Conservation (phyloP, 352 stramenopile species). For the Phytophthora citricola region DNA sequence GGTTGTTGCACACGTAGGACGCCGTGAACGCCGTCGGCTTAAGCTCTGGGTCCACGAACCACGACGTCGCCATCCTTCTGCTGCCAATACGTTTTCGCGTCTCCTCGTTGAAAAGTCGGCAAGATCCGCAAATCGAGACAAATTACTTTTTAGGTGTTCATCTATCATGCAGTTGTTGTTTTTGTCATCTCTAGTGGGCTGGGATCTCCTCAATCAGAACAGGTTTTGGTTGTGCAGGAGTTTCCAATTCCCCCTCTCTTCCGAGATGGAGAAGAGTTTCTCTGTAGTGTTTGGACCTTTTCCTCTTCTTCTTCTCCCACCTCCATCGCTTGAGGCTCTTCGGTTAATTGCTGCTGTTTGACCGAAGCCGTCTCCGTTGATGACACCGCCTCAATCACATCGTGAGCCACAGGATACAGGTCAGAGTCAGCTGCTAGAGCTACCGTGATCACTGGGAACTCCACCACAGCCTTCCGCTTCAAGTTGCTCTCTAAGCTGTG, state of each 20-base stretch:
- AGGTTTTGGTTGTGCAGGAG: constrained; percentile 15
- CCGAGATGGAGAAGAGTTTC: constrained; percentile 31
- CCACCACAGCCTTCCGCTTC: constrained; percentile 79
- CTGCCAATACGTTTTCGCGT: constrained; percentile 17
- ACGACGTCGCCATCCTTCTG: constrained; percentile 45
- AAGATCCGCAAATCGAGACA: constrained; percentile 11
- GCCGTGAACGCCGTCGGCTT: constrained; percentile 49
- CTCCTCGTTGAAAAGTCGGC: constrained; percentile 24
- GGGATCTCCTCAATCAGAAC: constrained; percentile 42
- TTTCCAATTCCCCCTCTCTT: constrained; percentile 10
- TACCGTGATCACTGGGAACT: constrained; percentile 81
- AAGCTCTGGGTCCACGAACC: constrained; percentile 55
- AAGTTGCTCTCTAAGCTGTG: constrained; percentile 73
- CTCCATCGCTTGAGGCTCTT: constrained; percentile 24
- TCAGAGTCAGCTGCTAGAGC: constrained; percentile 49
- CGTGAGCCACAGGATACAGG: constrained; percentile 66
- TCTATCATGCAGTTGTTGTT: constrained; percentile 34
- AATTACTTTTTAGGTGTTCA: background rate
- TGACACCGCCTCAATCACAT: constrained; percentile 70
- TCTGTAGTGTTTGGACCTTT: constrained; percentile 7
- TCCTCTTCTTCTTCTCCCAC: constrained; percentile 13
- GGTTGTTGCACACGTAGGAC: constrained; percentile 64
- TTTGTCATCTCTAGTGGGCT: constrained; percentile 23
- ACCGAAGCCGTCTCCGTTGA: constrained; percentile 10
- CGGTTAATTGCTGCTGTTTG: constrained; percentile 1